Base-by-base conservation (phyloP, 2,329 filamentous ascomycete species). In the Paraconiothyrium sp. region DNA sequence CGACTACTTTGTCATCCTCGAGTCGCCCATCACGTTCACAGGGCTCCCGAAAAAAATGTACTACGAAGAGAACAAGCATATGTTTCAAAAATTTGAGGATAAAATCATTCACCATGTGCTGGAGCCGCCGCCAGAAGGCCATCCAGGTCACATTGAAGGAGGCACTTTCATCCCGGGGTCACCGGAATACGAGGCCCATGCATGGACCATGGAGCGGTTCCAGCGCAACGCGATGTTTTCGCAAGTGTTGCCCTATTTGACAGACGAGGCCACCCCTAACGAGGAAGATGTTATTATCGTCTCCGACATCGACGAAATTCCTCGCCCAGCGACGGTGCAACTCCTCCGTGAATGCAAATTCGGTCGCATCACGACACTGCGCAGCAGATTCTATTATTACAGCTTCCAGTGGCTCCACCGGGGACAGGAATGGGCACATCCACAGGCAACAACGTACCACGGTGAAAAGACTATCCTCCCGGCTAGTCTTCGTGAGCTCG, bases 1-100 rank as follows among this genome's bases (percentile, higher is more conserved):
- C 61, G 88, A 90, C 77, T 89, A 89, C 76, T 90, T 89, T 67
- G 80, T 90, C 68, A 82, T 90, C 37, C 82, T 90, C 54, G 88
- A 90, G 77, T 83, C 85, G 0, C 73, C 78, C 20, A 82, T 79
- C 54, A 89, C 87, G 1, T 90, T 90, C 66, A 88, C 87, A 16
- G 84, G 84, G 39, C 78, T 77, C 1, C 75, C 80, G 9, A 90
- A 90, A 76, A 82, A 85, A 1, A 78, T 89, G 13, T 72, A 80
- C 39, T 80, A 89, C 60, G 78, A 79, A 60, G 80, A 85, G 13
- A 85, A 85, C 73, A 84, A 85, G 81, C 73, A 79, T 27, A 76
- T 76, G 7, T 88, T 90, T 68, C 68, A 75, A 13, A 72, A 80
- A 13, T 90, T 85, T 70, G 81, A 85, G 64, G 75, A 83, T 66